phyloP scores from a whole-genome alignment of 805 yeast genomes.

The Candida ovalis region DNA sequence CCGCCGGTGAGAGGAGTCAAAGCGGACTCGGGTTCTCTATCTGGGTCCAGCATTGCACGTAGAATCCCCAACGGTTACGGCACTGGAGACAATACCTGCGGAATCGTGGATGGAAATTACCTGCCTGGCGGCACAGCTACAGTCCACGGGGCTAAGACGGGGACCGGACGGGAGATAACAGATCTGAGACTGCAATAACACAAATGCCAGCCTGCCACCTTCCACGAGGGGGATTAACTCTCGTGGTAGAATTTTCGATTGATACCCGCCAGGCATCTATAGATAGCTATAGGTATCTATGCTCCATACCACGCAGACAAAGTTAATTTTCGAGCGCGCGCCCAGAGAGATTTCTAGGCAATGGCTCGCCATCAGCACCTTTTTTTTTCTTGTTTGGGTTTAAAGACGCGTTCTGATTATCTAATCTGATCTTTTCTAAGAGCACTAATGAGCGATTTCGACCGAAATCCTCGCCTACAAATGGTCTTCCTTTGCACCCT shows the following conservation, averaged over 20 bases:
- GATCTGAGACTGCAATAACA: neutral
- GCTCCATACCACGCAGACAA: too few species aligned
- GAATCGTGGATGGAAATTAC: neutral
- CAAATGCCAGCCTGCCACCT: too few species aligned
- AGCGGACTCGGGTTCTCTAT: too few species aligned
- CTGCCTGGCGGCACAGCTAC: neutral
- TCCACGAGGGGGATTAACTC: too few species aligned
- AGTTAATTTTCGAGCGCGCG: too few species aligned
- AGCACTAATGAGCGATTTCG: neutral
- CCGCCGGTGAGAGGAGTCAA: too few species aligned
- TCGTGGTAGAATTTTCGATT: too few species aligned
- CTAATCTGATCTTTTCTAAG: neutral
- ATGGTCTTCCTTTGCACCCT: neutral
- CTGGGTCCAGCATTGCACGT: neutral
- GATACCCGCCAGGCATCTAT: too few species aligned
- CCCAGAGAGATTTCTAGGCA: neutral
- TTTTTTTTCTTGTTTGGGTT: slow-evolving; percentile 1
- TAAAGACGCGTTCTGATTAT: neutral
- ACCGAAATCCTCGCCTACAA: neutral
- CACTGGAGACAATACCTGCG: neutral
- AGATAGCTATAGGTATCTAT: too few species aligned
- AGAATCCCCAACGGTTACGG: neutral
- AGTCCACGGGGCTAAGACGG: neutral
- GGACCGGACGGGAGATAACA: neutral
- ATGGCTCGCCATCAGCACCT: neutral